Conservation (phyloP, 345 rosid species). For the Theobroma cacao region DNA sequence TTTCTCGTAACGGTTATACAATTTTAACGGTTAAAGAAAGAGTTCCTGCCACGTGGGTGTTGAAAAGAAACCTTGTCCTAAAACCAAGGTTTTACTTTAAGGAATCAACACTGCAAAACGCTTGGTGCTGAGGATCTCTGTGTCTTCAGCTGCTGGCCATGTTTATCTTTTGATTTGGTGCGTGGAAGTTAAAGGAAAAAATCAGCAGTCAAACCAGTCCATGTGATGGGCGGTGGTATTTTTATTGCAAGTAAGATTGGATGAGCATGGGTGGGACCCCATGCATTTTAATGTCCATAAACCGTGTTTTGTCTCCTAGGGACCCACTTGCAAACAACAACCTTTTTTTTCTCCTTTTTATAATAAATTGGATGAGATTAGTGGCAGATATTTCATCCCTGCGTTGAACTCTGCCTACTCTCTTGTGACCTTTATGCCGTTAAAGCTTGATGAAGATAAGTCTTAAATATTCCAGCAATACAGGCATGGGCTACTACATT, state of each 20-base stretch:
- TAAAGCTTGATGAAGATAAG: neutral
- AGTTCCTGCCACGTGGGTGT: neutral
- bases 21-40: neutral
- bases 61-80: neutral
- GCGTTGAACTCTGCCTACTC: neutral
- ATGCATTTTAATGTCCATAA: neutral
- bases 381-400: neutral
- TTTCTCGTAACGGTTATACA: neutral
- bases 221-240: constrained; percentile 43
- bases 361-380: neutral
- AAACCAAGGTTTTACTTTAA: too few relatives aligned
- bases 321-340: constrained; percentile 11
- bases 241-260: neutral
- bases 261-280: constrained; percentile 15
- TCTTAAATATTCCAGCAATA: neutral
- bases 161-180: neutral
- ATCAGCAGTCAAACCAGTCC: constrained; percentile 6
- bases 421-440: neutral
- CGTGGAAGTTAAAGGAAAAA: neutral
- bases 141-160: too few relatives aligned
- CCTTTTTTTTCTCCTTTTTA: neutral
- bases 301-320: neutral
- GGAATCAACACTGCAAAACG: too few relatives aligned
- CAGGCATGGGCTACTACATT: neutral
- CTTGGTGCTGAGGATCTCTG: too few relatives aligned